A percentile compares a stretch with the other conserved stretches of the same genome.
Evolutionary conservation across 768 basidiomycete genomes (phyloP).

Genomic region (Leucocoprinus sp.): DNA sequence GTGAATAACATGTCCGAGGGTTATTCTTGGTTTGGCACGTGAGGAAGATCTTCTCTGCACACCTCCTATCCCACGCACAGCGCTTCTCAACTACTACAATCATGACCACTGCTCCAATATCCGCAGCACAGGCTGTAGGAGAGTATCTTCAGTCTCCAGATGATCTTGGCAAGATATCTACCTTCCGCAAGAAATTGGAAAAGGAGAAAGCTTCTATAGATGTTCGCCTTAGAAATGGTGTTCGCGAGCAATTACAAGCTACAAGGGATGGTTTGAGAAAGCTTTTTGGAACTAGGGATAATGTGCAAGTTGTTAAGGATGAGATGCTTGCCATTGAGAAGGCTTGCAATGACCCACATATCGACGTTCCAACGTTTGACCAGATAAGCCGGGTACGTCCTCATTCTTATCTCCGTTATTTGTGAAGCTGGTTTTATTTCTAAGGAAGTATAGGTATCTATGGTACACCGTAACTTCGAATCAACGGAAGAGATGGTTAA

Average conservation of each 20-base stretch:
- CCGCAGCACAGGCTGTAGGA: slow-evolving; percentile 78
- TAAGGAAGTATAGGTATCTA: slow-evolving; percentile 63
- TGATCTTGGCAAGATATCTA: slow-evolving; percentile 81
- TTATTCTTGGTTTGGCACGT: no score
- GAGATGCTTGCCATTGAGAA: slow-evolving; percentile 78
- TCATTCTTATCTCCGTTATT: no score
- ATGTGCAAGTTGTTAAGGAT: slow-evolving; percentile 77
- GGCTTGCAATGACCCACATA: slow-evolving; percentile 66
- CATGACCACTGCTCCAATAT: slow-evolving; percentile 51
- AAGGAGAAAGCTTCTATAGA: slow-evolving; percentile 96
- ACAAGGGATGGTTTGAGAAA: slow-evolving; percentile 84
- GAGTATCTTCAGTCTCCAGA: slow-evolving; percentile 92
- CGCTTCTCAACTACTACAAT: slow-evolving; percentile 2
- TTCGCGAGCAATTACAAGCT: slow-evolving; percentile 87
- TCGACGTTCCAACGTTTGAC: slow-evolving; percentile 80
- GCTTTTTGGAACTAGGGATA: slow-evolving; percentile 64
- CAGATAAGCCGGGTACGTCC: slow-evolving; percentile 84
- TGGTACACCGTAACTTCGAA: slow-evolving; percentile 91
- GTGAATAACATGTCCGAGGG: no score
- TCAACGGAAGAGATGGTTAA: slow-evolving; percentile 94
- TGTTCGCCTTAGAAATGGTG: slow-evolving; percentile 80
- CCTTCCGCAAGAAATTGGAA: slow-evolving; percentile 88
- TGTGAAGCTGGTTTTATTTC: no score
- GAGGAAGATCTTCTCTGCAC: background rate
- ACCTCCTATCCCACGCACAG: background rate